Evolutionary conservation across 768 basidiomycete genomes (phyloP).

Genomic region (Agaricus sinodeliciosus): DNA sequence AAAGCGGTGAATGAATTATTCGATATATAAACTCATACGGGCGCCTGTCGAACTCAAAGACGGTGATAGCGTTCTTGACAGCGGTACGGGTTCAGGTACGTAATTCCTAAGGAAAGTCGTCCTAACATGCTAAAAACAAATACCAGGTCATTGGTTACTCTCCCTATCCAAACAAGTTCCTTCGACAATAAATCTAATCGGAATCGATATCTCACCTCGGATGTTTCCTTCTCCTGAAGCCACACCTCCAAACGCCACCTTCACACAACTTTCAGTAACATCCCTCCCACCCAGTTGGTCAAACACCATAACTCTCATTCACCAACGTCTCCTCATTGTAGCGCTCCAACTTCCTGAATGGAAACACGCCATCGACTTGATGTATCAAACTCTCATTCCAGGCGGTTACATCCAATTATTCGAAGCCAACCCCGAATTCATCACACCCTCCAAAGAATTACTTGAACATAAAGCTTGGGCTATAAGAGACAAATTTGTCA

Average conservation of each 20-base stretch:
- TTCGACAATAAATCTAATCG: constrained; percentile 10
- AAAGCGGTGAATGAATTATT: neutral
- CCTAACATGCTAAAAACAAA: neutral
- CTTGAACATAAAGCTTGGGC: neutral
- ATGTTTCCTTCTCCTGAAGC: constrained; percentile 10
- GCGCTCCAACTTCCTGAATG: constrained; percentile 6
- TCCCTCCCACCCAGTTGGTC: constrained; percentile 9
- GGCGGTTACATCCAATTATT: constrained; percentile 10
- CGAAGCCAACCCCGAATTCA: neutral
- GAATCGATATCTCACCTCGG: constrained; percentile 16
- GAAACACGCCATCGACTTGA: constrained; percentile 3
- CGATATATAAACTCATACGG: constrained; percentile 7
- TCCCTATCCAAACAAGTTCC: constrained; percentile 12
- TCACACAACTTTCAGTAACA: constrained; percentile 1
- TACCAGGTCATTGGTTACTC: constrained; percentile 18
- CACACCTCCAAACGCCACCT: constrained; percentile 3
- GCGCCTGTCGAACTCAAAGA: constrained; percentile 9
- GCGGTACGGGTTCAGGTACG: constrained; percentile 10
- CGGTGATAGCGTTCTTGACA: constrained; percentile 9
- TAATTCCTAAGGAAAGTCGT: neutral
- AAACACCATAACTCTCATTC: constrained; percentile 6
- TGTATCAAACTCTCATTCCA: constrained; percentile 6
- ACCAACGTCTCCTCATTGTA: constrained; percentile 10
- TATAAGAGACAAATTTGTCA: neutral
- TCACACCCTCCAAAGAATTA: constrained; percentile 1